Evolutionary conservation across 2,329 filamentous ascomycete species (phyloP).

Genomic region (Fusarium sp.): DNA sequence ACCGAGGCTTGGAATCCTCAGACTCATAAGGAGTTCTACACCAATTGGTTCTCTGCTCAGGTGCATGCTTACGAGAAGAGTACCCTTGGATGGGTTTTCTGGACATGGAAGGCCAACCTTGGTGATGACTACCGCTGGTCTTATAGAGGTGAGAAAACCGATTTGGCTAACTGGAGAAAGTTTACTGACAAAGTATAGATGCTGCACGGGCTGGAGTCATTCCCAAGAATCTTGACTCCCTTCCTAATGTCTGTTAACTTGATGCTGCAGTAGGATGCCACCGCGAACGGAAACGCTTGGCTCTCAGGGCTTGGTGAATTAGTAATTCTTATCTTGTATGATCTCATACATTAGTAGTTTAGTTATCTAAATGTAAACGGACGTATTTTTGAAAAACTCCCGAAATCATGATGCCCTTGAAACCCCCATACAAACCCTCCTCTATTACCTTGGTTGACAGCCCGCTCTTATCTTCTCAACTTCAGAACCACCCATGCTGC

Average conservation of each 20-base stretch:
- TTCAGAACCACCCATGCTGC: constrained; percentile 74
- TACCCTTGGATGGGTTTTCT: constrained; percentile 46
- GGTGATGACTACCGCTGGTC: constrained; percentile 48
- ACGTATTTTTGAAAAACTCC: too few relatives aligned
- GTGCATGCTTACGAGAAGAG: constrained; percentile 42
- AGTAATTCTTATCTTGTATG: too few relatives aligned
- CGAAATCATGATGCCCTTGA: too few relatives aligned
- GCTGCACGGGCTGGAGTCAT: constrained; percentile 43
- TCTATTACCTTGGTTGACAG: background rate
- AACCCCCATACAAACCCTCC: too few relatives aligned
- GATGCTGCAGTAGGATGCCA: too few relatives aligned
- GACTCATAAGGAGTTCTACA: constrained; percentile 43
- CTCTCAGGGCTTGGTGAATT: too few relatives aligned
- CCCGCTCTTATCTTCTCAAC: constrained; percentile 39
- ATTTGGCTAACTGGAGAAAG: background rate
- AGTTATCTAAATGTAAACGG: too few relatives aligned
- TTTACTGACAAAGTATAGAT: constrained; percentile 24
- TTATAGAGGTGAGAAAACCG: constrained; percentile 39
- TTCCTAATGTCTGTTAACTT: constrained; percentile 39
- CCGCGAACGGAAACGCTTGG: too few relatives aligned
- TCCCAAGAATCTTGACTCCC: constrained; percentile 34
- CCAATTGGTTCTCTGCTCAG: constrained; percentile 47
- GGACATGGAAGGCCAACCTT: constrained; percentile 46
- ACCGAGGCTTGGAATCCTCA: constrained; percentile 50
- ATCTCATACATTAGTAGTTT: too few relatives aligned